Evolutionary conservation across 2,329 filamentous ascomycete genomes (phyloP).

Genomic region (Talaromyces funiculosus): DNA sequence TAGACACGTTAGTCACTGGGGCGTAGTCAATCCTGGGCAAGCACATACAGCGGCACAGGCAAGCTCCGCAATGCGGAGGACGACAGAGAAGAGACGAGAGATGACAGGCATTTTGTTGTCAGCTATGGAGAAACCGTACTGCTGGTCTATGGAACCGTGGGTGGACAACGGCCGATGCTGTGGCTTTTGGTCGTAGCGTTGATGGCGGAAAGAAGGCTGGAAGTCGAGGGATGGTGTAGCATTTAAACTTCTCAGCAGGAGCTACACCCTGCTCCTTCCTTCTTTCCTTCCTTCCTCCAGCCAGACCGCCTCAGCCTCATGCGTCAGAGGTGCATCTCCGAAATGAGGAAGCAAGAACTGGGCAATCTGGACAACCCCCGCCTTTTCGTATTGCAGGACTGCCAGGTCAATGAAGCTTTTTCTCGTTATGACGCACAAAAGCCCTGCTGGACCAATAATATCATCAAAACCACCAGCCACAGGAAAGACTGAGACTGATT

Average conservation of each 20-base stretch:
- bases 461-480: background rate
- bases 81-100: constrained; percentile 51
- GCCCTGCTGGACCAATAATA: background rate
- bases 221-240: background rate
- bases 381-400: background rate
- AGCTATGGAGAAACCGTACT: background rate
- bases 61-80: constrained; percentile 59
- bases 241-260: constrained; percentile 9
- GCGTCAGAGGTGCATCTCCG: constrained; percentile 9
- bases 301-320: background rate
- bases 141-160: background rate
- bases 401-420: background rate
- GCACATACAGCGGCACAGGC: constrained; percentile 59
- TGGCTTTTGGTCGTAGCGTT: background rate
- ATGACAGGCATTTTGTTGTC: constrained; percentile 43
- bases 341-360: background rate
- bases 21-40: constrained; percentile 19
- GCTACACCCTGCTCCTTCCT: background rate
- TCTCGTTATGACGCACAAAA: constrained; percentile 1
- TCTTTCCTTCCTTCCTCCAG: too few species aligned
- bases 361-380: background rate
- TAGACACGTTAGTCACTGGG: constrained; percentile 16
- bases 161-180: background rate
- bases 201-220: background rate
- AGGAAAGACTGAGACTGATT: background rate